Conservation (phyloP, 306 rosid species). For the Quillaja saponaria region DNA sequence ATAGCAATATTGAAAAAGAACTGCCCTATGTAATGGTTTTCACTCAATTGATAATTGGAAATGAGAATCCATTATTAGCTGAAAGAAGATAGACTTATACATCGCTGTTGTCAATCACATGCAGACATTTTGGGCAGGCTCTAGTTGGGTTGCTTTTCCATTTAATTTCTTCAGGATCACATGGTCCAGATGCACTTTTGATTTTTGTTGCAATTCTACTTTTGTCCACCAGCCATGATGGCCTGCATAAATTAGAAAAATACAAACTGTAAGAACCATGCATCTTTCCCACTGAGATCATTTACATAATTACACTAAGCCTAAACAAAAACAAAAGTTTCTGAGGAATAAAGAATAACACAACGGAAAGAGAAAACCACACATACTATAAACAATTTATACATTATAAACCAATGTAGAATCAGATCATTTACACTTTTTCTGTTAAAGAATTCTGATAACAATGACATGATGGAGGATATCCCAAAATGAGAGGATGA, state of each 20-base stretch:
- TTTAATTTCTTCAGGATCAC: constrained; percentile 43
- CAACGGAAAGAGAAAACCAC: too few species aligned
- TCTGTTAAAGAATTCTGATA: too few species aligned
- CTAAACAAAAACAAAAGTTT: too few species aligned
- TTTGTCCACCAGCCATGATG: constrained; percentile 81
- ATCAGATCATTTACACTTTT: too few species aligned
- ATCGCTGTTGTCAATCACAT: constrained; percentile 74
- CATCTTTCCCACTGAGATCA: neutral
- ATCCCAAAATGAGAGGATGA: too few species aligned
- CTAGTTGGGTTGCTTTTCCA: constrained; percentile 83
- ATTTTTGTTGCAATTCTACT: constrained; percentile 87
- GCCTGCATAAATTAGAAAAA: constrained; percentile 44
- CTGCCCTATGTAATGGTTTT: neutral
- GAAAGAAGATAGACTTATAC: constrained; percentile 34
- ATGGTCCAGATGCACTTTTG: constrained; percentile 63
- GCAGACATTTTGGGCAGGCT: constrained; percentile 75
- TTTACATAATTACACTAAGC: too few species aligned
- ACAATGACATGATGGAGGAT: too few species aligned
- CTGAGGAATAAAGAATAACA: too few species aligned
- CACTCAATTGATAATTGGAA: neutral
- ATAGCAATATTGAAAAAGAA: too few species aligned
- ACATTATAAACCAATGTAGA: too few species aligned
- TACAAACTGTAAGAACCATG: constrained; percentile 10
- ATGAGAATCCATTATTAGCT: neutral
- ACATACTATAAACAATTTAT: too few species aligned